Conservation (phyloP, 2,329 filamentous ascomycete genomes). For the Xylaria hypoxylon region DNA sequence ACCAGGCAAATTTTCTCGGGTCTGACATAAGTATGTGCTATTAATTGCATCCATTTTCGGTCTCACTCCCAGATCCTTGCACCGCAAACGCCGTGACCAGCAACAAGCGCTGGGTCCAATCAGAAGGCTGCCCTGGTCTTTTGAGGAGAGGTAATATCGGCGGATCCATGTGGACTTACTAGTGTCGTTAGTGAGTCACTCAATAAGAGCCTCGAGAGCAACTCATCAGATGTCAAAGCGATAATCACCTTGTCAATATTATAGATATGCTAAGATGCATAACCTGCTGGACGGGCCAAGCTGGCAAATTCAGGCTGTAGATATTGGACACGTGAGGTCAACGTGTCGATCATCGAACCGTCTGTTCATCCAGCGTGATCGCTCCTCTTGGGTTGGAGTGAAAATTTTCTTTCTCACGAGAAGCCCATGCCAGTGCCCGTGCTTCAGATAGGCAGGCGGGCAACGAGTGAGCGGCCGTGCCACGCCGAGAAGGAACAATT, state of each 20-base stretch:
- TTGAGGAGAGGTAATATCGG: conserved; percentile 6
- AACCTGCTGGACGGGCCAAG: conserved; percentile 6
- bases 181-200: conserved; percentile 29
- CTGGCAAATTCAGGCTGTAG: conserved; percentile 11
- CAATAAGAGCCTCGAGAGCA: neutral
- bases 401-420: conserved; percentile 21
- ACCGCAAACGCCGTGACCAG: conserved; percentile 23
- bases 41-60: conserved; percentile 32
- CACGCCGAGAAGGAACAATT: conserved; percentile 24
- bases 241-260: conserved; percentile 2
- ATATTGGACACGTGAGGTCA: neutral
- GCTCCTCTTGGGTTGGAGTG: neutral
- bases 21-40: conserved; percentile 34
- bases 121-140: neutral
- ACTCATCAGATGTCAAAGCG: conserved; percentile 2
- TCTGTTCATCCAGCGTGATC: neutral
- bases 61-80: conserved; percentile 30
- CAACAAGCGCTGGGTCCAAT: conserved; percentile 31
- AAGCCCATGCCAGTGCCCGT: no score
- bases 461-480: conserved; percentile 7
- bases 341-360: conserved; percentile 28
- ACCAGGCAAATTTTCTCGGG: conserved; percentile 40
- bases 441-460: conserved; percentile 19
- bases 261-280: conserved; percentile 1
- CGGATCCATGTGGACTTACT: conserved; percentile 22